Evolutionary conservation across 257 asterid species (phyloP), one percentile per base, ranked within the genome.

Genomic region (Capsicum rhomboideum): DNA sequence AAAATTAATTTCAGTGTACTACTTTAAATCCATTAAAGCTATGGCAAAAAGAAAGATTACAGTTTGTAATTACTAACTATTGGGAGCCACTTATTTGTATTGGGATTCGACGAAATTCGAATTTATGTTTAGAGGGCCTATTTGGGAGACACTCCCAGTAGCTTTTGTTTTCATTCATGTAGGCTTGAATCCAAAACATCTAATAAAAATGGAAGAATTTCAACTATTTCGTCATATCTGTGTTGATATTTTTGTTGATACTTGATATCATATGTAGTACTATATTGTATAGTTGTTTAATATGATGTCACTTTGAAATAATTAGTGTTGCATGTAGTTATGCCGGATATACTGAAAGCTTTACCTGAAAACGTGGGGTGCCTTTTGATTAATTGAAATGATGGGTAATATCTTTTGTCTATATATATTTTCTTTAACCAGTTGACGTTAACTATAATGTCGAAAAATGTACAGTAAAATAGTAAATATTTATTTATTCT

Each of bases 371-470:
- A 74, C 58, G 40, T 74, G 58, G 80, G 58, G 40, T 46, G 56
- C 64, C 79, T 44, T 78, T 78, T 78, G 37, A 64, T 84, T 44
- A 84, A 10, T 18, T 23, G 83, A 84, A 61, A 78, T 84, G 69
- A 84, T 63, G 49, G 31, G 0, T 28, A 21, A 52, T 61, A 46
- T 34, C 55, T 44, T 72, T 42, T 74, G 8, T 13, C 12, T 6
- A 21, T 21, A 71, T 21, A 1, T 61, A 6, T 12, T 6, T 21
- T 12, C 2, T n/a, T 6, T 16, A 54, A 54, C 59, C 10, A 0
- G 10, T 9, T 46, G 0, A 6, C 18, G 14, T 52, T 52, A 52
- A 52, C 13, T 50, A 50, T 50, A 50, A 2, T 6, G 4, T 50
- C 8, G 5, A 53, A 12, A 0, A 52, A 52, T 52, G 10, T 49